Conservation (phyloP, 169 alveolate species). For the Theileria annulata region DNA sequence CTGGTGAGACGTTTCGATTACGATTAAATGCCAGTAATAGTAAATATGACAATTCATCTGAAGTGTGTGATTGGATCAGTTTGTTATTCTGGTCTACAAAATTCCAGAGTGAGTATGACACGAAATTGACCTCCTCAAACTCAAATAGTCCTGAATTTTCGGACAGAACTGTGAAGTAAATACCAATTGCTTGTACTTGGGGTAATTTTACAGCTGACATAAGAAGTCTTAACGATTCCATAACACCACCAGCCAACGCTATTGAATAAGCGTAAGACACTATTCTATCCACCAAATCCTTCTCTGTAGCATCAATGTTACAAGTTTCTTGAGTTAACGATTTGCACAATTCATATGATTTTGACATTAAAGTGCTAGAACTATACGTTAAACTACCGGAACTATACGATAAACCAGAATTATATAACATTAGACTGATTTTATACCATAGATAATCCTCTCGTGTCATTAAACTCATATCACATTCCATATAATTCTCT, state of each 20-base stretch:
- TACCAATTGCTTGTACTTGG: slow-evolving; percentile 52
- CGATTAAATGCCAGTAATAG: slow-evolving; percentile 51
- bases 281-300: slow-evolving; percentile 43
- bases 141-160: slow-evolving; percentile 48
- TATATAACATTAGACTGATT: slow-evolving; percentile 32
- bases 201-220: slow-evolving; percentile 50
- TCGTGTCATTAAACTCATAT: slow-evolving; percentile 42
- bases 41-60: slow-evolving; percentile 35
- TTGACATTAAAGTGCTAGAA: slow-evolving; percentile 33
- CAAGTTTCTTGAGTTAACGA: slow-evolving; percentile 47
- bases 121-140: slow-evolving; percentile 44
- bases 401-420: too few species aligned
- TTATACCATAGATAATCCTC: slow-evolving; percentile 68
- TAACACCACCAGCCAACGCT: slow-evolving; percentile 61
- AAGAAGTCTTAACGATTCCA: slow-evolving; percentile 60
- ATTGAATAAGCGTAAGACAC: slow-evolving; percentile 59
- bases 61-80: neutral
- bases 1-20: slow-evolving; percentile 59
- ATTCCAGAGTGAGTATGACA: slow-evolving; percentile 58
- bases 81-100: slow-evolving; percentile 13
- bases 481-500: slow-evolving; percentile 51
- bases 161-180: slow-evolving; percentile 39
- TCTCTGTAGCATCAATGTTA: slow-evolving; percentile 26
- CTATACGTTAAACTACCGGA: too few species aligned
- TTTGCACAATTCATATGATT: slow-evolving; percentile 39